phyloP scores from a whole-genome alignment of 1,284 basidiomycete genomes.

The Hemileia vastatrix region DNA sequence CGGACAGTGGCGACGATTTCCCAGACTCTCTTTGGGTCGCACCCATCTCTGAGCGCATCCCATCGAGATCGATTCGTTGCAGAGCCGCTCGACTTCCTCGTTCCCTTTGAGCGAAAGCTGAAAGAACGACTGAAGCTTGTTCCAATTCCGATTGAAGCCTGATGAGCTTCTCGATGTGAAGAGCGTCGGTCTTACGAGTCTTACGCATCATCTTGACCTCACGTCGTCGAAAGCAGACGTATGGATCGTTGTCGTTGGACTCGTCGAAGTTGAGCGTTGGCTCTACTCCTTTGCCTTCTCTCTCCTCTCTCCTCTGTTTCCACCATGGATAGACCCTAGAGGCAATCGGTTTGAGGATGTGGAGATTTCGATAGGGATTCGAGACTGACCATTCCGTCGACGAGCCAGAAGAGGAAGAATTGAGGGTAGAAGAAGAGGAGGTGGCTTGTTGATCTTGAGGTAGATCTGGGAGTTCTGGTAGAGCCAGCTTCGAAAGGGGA shows the following conservation, averaged over 20 bases:
- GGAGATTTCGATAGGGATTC: conserved; percentile 39
- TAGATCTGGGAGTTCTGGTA: conserved; percentile 22
- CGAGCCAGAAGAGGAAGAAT: too few relatives aligned
- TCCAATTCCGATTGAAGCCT: conserved; percentile 67
- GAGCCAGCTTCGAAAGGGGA: too few relatives aligned
- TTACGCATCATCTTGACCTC: conserved; percentile 91
- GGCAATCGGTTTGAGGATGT: conserved; percentile 35
- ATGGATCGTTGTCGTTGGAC: conserved; percentile 86
- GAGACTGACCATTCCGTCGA: too few relatives aligned
- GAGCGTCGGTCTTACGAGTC: conserved; percentile 77
- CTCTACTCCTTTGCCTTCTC: conserved; percentile 65
- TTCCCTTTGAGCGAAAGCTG: conserved; percentile 63
- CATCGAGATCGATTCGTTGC: conserved; percentile 53
- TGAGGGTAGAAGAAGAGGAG: conserved; percentile 12
- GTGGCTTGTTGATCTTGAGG: conserved; percentile 8
- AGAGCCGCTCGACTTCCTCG: conserved; percentile 62
- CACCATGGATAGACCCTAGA: conserved; percentile 68
- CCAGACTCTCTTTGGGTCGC: conserved; percentile 66
- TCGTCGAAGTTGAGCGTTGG: conserved; percentile 77
- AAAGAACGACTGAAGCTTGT: conserved; percentile 62
- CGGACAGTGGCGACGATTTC: too few relatives aligned
- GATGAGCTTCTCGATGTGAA: conserved; percentile 73
- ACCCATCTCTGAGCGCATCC: conserved; percentile 67
- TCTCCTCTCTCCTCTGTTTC: conserved; percentile 62
- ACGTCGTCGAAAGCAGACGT: conserved; percentile 91